Base-by-base conservation (phyloP, 805 yeast species). In the Pichia manshurica region DNA sequence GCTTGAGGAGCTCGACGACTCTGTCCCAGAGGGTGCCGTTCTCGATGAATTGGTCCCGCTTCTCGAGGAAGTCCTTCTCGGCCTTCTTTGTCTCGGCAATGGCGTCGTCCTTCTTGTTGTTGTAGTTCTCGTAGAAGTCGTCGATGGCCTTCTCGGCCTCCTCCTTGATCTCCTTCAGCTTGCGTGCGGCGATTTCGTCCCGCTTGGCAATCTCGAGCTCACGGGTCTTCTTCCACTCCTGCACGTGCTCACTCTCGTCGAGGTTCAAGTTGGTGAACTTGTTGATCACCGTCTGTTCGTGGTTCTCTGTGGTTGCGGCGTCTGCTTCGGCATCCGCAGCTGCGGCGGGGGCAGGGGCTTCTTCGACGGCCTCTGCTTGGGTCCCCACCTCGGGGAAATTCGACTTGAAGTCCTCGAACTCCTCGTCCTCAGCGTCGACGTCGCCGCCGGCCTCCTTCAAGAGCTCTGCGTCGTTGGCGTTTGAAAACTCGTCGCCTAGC, bases 61-160 rank as follows among this genome's bases (percentile, higher is more conserved):
- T 80, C 47, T 75, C 78, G 52, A 86, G 63, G 62, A 84, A 89
- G 51, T 77, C 79, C 55, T 78, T 81, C 56, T 87, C 87, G 56
- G 84, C 93, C 44, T 72, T 70, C 62, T 74, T 72, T 12, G 86
- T 82, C 49, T 76, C 74, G 51, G 78, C 81, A 47, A 82, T 69
- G 44, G 81, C 78, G 54, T 76, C 76, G 45, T 87, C 91, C 66
- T 81, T 84, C 71, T 90, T 90, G 61, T 75, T 72, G 69, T 87
- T 89, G 73, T 91, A 91, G 61, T 82, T 83, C 58, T 87, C 96
- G 66, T 91, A 91, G 66, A 91, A 91, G 54, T 86, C 96, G 64
- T 91, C 96, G 60, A 89, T 79, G 46, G 88, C 82, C 63, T 81
- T 80, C 60, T 79, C 78, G 9, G 98, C 98, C 53, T 83, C 82